These are phyloP conservation scores for Inga leiocalycina DNA, from an alignment of 306 rosid species.

Conservation along the genomic window DNA sequence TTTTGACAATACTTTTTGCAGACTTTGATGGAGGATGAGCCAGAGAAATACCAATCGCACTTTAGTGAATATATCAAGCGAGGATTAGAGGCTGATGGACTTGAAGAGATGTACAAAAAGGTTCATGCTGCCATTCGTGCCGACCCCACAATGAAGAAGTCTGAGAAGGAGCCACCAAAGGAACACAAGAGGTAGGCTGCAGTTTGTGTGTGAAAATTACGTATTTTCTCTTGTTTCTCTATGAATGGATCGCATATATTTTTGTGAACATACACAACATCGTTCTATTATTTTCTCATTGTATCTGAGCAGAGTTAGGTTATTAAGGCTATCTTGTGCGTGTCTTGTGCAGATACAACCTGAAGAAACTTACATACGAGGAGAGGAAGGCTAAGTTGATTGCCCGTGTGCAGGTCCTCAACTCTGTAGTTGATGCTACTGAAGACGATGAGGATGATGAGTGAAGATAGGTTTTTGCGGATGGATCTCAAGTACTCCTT, in stretches of 20 bases:
- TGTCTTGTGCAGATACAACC: conserved; percentile 1
- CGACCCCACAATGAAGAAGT: not conserved
- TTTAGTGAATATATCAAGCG: conserved; percentile 74
- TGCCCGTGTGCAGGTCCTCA: conserved; percentile 60
- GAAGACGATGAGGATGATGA: conserved; percentile 50
- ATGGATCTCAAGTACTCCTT: not conserved
- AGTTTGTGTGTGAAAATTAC: not conserved
- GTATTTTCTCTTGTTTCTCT: not conserved
- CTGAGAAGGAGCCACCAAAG: conserved; percentile 1
- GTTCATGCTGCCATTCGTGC: conserved; percentile 92
- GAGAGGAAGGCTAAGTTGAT: conserved; percentile 64
- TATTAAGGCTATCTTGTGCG: not conserved
- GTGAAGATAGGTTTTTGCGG: conserved; percentile 18
- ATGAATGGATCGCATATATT: not conserved
- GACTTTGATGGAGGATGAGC: conserved; percentile 77
- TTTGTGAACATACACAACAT: no score
- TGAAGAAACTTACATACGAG: conserved; percentile 47
- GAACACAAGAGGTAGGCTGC: conserved; percentile 3
- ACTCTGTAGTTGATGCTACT: conserved; percentile 49
- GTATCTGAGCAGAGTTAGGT: not conserved
- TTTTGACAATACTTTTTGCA: conserved; percentile 12
- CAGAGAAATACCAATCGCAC: conserved; percentile 80
- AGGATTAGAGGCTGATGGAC: conserved; percentile 60
- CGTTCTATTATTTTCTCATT: not conserved
- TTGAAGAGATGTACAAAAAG: conserved; percentile 72